Percentiles rank a stretch among this genome's conserved stretches.
phyloP scores from a whole-genome alignment of 2,329 filamentous ascomycete genomes.

The Cryphonectria nitschkei region DNA sequence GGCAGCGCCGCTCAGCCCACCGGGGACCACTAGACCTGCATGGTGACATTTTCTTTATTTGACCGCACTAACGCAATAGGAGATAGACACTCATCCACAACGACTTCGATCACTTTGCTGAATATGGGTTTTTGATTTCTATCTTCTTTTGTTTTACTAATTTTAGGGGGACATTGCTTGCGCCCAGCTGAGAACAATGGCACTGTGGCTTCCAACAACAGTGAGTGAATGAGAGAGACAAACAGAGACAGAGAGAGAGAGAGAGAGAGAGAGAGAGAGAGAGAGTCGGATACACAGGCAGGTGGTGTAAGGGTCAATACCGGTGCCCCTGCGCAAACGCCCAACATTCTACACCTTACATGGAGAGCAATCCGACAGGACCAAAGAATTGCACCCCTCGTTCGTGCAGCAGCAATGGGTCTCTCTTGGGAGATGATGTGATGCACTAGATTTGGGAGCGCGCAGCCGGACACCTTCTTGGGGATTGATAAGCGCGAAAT shows the following conservation, averaged over 20 bases:
- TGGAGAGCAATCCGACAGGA: constrained; percentile 15
- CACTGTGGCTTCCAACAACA: constrained; percentile 16
- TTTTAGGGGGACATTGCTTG: constrained; percentile 24
- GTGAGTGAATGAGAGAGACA: not conserved
- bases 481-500: constrained; percentile 14
- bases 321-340: constrained; percentile 4
- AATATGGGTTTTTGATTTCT: constrained; percentile 6
- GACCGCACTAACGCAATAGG: constrained; percentile 8
- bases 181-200: constrained; percentile 8
- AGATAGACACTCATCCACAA: constrained; percentile 3
- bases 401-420: constrained; percentile 16
- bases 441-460: constrained; percentile 18
- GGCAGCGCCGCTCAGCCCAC: constrained; percentile 29
- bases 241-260: too few relatives aligned
- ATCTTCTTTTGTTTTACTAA: constrained; percentile 19
- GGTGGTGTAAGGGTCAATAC: constrained; percentile 20
- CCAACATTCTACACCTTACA: not conserved
- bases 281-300: constrained; percentile 14
- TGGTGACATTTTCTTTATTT: constrained; percentile 12
- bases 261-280: not conserved
- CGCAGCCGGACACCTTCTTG: constrained; percentile 9
- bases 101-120: constrained; percentile 3
- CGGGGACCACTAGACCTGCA: constrained; percentile 19
- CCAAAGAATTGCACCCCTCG: constrained; percentile 10
- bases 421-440: not conserved